Conservation (phyloP, 805 yeast species). For the Cyberlindnera subsufficiens region DNA sequence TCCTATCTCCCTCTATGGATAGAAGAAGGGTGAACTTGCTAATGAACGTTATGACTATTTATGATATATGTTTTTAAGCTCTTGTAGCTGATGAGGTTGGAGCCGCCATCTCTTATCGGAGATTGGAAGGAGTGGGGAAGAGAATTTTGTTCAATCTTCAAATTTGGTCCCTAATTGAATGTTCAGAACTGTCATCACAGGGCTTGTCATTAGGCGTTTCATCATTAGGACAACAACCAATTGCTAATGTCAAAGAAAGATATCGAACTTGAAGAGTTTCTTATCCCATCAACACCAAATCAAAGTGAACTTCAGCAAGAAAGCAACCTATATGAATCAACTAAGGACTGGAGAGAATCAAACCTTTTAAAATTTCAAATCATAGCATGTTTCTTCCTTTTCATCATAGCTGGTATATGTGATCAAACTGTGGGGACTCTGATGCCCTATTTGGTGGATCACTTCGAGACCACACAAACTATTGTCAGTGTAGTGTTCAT, state of each 20-base stretch:
- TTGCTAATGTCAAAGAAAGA: slow-evolving; percentile 1
- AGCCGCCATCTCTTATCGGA: too few species aligned
- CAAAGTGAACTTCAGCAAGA: neutral
- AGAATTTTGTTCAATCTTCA: too few species aligned
- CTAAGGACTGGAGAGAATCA: slow-evolving; percentile 21
- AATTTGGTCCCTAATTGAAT: too few species aligned
- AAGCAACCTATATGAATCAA: neutral
- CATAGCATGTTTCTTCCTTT: slow-evolving; percentile 30
- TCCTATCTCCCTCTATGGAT: too few species aligned
- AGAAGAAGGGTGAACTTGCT: too few species aligned
- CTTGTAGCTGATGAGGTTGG: neutral
- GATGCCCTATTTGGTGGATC: slow-evolving; percentile 42
- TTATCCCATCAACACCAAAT: slow-evolving; percentile 6
- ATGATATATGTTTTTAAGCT: neutral
- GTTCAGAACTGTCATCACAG: too few species aligned
- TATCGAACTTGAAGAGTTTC: slow-evolving; percentile 5
- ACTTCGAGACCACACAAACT: slow-evolving; percentile 44
- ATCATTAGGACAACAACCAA: neutral
- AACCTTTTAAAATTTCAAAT: slow-evolving; percentile 42
- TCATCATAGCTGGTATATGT: slow-evolving; percentile 45
- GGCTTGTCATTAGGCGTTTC: too few species aligned
- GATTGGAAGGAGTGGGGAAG: too few species aligned
- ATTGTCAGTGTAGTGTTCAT: slow-evolving; percentile 45
- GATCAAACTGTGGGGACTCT: slow-evolving; percentile 61
- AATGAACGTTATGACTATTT: neutral